Base-by-base conservation (phyloP, 2,329 filamentous ascomycete genomes). In the Lasiodiplodia sp. region DNA sequence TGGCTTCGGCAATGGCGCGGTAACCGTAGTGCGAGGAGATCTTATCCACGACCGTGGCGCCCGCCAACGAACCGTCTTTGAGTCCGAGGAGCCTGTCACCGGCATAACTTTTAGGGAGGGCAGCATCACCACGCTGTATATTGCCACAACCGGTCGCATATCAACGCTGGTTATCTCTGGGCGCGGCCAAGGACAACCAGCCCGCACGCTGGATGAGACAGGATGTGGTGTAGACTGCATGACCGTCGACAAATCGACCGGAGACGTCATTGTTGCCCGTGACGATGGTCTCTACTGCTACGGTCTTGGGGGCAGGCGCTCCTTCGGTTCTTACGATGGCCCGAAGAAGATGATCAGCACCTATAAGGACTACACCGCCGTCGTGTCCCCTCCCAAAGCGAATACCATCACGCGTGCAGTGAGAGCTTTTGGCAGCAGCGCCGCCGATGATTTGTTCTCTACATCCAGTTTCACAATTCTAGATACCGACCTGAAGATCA, bases 201-300 rank as follows among this genome's bases (percentile, higher is more conserved):
- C 95, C 3, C 91, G 94, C 72, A 92, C 93, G 0, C 85, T 98
- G 21, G 96, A 98, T 77, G 94, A 98, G 76, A 86, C 88, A 21
- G 96, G 96, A 2, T 98, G 95, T 76, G 94, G 88, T 12, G 89
- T 97, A n/a, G 94, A 94, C 0, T 99, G 96, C 79, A 97, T 99
- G 93, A 92, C 93, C 0, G 86, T 95, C 14, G 93, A 97, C 78
- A 88, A 87, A 70, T 86, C 87, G 70, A 92, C 90, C 0, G 93
- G 92, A 5, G 93, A 97, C 72, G 90, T 99, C 23, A 88, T 99
- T 3, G 91, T 99, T n/a, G 96, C 91, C 0, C 86, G 96, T 70
- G 93, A 97, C 73, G 96, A 99, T 86, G 96, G 95, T 8, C 91
- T 99, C 66, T 98, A 98, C 81, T 94, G 93, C 69, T 99, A 98